Conservation (phyloP, 1,284 basidiomycete genomes). For the Irpex sp. region DNA sequence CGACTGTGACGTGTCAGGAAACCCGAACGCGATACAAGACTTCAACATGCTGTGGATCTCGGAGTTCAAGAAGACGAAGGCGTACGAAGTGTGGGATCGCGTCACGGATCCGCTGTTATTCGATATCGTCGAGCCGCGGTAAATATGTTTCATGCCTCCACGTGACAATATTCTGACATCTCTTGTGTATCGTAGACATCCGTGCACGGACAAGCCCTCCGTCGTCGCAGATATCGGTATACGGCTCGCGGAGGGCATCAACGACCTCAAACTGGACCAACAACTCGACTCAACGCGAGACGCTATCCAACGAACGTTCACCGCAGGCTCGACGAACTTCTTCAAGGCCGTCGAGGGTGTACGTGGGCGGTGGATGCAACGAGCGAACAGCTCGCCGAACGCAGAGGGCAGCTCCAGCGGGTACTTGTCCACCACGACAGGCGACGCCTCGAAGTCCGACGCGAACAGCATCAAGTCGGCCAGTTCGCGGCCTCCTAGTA, state of each 20-base stretch:
- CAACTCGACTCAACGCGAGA: conserved; percentile 86
- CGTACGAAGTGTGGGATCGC: conserved; percentile 83
- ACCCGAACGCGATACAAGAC: conserved; percentile 52
- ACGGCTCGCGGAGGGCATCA: conserved; percentile 82
- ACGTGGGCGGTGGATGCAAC: conserved; percentile 62
- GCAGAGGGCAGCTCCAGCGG: conserved; percentile 13
- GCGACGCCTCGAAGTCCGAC: conserved; percentile 41
- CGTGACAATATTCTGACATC: neutral
- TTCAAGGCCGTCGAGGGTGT: conserved; percentile 87
- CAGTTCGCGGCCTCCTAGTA: neutral
- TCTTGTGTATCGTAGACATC: conserved; percentile 65
- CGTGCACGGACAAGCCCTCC: conserved; percentile 84
- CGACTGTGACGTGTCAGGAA: conserved; percentile 22
- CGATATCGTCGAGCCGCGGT: conserved; percentile 89
- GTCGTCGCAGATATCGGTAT: conserved; percentile 86
- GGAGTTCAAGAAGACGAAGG: conserved; percentile 79
- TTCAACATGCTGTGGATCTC: conserved; percentile 83
- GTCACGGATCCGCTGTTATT: conserved; percentile 87
- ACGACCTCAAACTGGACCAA: conserved; percentile 86
- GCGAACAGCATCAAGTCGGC: conserved; percentile 14
- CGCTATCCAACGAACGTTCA: conserved; percentile 72
- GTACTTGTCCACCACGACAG: conserved; percentile 31
- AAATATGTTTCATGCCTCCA: conserved; percentile 17
- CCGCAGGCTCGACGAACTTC: conserved; percentile 72
- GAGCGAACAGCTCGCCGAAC: conserved; percentile 33